These are phyloP conservation scores for Kodamaea neixiangensis DNA, from an alignment of 805 yeast genomes.

Conservation along the genomic window DNA sequence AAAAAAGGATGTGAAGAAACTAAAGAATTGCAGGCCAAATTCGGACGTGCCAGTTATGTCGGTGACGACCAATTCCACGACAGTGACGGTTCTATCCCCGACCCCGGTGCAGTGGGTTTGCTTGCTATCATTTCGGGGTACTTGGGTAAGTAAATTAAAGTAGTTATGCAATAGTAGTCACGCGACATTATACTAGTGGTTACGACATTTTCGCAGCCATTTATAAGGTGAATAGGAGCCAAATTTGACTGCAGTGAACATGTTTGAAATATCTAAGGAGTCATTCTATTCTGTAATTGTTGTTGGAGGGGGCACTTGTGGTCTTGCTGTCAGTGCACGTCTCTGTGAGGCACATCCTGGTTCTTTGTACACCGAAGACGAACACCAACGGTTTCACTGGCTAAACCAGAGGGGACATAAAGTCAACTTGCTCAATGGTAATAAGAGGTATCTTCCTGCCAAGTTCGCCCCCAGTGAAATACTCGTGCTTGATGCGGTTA, in stretches of 20 bases:
- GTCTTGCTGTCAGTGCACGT: conserved; percentile 42
- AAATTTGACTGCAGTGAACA: neutral
- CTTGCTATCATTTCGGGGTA: conserved; percentile 58
- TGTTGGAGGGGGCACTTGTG: conserved; percentile 52
- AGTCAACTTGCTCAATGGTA: conserved; percentile 21
- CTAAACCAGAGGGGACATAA: conserved; percentile 32
- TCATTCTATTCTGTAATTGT: conserved; percentile 38
- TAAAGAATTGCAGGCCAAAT: conserved; percentile 72
- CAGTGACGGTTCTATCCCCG: conserved; percentile 77
- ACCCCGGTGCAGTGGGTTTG: conserved; percentile 93
- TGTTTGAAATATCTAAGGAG: conserved; percentile 14
- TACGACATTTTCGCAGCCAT: conserved; percentile 9
- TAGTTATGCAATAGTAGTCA: conserved; percentile 8
- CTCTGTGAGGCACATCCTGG: conserved; percentile 46
- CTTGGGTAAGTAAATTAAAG: conserved; percentile 9
- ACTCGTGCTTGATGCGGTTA: conserved; percentile 37
- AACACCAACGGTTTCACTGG: conserved; percentile 51
- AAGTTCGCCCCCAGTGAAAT: conserved; percentile 29
- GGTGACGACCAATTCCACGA: conserved; percentile 56
- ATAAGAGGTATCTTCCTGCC: conserved; percentile 15
- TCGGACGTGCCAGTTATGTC: conserved; percentile 94
- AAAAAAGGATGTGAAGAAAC: conserved; percentile 76
- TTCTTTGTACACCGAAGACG: conserved; percentile 47
- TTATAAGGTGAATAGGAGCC: neutral
- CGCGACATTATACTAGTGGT: conserved; percentile 3